phyloP scores from a whole-genome alignment of 495 filamentous ascomycete species.

The Xylaria grammica region DNA sequence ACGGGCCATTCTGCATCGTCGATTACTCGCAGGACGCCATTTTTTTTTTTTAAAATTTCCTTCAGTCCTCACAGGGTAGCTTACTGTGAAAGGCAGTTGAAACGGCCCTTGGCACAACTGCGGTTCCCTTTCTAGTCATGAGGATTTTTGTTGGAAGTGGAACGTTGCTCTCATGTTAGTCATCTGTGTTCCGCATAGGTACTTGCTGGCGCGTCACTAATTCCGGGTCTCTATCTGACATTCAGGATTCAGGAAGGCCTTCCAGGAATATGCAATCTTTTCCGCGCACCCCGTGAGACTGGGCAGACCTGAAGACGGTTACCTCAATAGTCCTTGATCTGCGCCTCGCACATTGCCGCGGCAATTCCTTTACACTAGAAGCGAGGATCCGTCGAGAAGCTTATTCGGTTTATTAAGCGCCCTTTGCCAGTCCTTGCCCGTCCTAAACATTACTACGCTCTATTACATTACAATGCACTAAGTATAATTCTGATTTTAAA shows the following conservation, averaged over 20 bases:
- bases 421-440: slow-evolving; percentile 1
- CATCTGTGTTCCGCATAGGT: slow-evolving; percentile 4
- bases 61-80: slow-evolving; percentile 9
- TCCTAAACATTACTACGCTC: slow-evolving; percentile 10
- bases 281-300: slow-evolving; percentile 8
- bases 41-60: neutral
- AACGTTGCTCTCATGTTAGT: slow-evolving; percentile 10
- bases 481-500: too few relatives aligned
- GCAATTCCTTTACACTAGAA: neutral
- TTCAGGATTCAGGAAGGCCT: slow-evolving; percentile 16
- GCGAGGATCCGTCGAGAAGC: neutral
- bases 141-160: slow-evolving; percentile 13
- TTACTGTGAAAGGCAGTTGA: slow-evolving; percentile 23
- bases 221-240: slow-evolving; percentile 4
- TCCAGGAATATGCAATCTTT: slow-evolving; percentile 7
- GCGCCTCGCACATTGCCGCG: slow-evolving; percentile 13
- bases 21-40: slow-evolving; percentile 17
- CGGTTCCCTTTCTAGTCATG: slow-evolving; percentile 12
- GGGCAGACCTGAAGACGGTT: neutral
- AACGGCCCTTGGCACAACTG: slow-evolving; percentile 15
- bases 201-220: slow-evolving; percentile 7
- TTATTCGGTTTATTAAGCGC: slow-evolving; percentile 1
- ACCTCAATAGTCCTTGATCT: slow-evolving; percentile 6
- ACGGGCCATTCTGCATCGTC: slow-evolving; percentile 7
- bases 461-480: too few relatives aligned